A percentile compares a stretch with the other conserved stretches of the same genome.
phyloP scores from a whole-genome alignment of 805 yeast species.

The Cyberlindnera xylosilytica region DNA sequence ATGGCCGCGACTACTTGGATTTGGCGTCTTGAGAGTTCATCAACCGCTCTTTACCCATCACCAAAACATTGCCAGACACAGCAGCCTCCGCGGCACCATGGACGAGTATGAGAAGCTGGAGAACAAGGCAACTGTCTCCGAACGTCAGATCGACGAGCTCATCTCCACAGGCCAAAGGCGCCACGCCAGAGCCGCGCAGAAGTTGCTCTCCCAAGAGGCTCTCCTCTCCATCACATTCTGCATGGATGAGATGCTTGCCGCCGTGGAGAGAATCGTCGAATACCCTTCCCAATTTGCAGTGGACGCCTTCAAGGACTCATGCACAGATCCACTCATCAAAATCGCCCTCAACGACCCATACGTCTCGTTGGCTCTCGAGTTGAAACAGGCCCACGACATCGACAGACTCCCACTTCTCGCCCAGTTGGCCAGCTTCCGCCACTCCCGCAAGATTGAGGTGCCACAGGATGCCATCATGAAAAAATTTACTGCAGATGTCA shows the following conservation, averaged over 20 bases:
- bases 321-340: background rate
- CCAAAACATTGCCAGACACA: too few species aligned
- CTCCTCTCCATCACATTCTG: background rate
- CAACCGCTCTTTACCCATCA: too few species aligned
- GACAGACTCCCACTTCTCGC: background rate
- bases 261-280: background rate
- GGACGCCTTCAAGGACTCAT: background rate
- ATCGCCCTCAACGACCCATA: slow-evolving; percentile 4
- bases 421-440: background rate
- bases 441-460: background rate
- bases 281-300: slow-evolving; percentile 1
- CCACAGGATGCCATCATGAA: background rate
- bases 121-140: background rate
- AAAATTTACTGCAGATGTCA: background rate
- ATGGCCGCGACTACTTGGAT: too few species aligned
- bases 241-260: background rate
- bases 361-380: slow-evolving; percentile 1
- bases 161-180: background rate
- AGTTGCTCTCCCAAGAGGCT: background rate
- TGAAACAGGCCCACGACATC: slow-evolving; percentile 2
- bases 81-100: background rate
- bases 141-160: background rate
- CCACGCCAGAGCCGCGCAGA: background rate
- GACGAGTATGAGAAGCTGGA: background rate
- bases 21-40: too few species aligned